Evolutionary conservation across 169 alveolate species (phyloP), one percentile per base, ranked within the genome.

Genomic region (Plasmodium gaboni): DNA sequence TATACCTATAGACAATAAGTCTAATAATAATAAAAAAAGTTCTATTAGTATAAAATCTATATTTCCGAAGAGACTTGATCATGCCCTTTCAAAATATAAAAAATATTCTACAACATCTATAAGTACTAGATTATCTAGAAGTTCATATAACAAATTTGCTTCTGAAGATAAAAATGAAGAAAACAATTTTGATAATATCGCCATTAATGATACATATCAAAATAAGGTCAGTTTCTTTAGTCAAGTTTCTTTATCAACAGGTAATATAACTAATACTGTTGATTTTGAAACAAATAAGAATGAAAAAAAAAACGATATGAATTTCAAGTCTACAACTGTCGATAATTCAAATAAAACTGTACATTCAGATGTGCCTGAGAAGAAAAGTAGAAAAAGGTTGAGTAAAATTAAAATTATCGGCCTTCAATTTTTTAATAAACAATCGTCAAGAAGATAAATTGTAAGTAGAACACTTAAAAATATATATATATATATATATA

Each of bases 321-420:
- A 7, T 13, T 70, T 15, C n/a, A 67, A 65, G 19, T 15, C 19
- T n/a, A 10, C 26, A 44, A 38, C 0, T 38, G 46, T 38, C 10
- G 22, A 55, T 55, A 13, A 55, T 55, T 76, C 78, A 38, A 28
- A 61, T 65, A 59, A 63, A n/a, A 17, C 64, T 51, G 19, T 59
- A 9, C 24, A 78, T 15, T 22, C n/a, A 6, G 67, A 64, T 44
- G 63, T 22, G 19, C 22, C 69, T 13, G 76, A 78, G 12, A 65
- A 69, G 17, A 65, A 69, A 26, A 32, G 74, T 15, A 78, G 67
- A 42, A 67, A 57, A 28, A 78, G 57, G 22, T 26, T 64, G 51
- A 78, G 67, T 26, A 78, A 42, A 67, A 78, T 78, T 67, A 78
- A 78, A 55, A 73, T 73, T 73, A 73, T 73, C 9, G 71, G 71